Evolutionary conservation across 2,329 filamentous ascomycete genomes (phyloP), one percentile per base, ranked within the genome.

Genomic region (Fusarium albosuccineum): DNA sequence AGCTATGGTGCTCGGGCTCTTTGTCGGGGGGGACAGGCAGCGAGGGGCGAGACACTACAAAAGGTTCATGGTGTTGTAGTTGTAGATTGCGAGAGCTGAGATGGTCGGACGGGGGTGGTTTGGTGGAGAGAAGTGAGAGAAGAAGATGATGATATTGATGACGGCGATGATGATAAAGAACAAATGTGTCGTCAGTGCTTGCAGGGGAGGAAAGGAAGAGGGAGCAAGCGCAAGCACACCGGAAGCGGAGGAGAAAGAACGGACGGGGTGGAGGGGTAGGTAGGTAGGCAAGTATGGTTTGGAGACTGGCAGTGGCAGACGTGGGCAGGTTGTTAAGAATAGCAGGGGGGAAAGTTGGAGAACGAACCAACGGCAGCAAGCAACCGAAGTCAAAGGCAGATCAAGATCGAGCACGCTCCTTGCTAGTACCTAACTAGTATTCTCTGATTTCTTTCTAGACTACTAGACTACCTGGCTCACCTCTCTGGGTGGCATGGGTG

Each of bases 21-120:
- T 51, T 61, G 22, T 41, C 41, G 40, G 50, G 57, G 54, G 58
- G 67, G 30, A 9, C 57, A 60, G 67, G 59, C 60, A 67, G 57
- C 66, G 63, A 56, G 62, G 61, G 68, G 61, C 53, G 60, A 60
- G 40, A 64, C 50, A 55, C 66, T 69, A 69, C 66, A 70, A 49
- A 58, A 57, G 39, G 66, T 60, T 70, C 66, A 69, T 69, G 66
- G 48, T 71, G 60, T 13, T 55, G 45, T 49, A n/a, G 57, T 52
- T 56, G 49, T 40, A 26, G 27, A 27, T 41, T 22, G 34, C 44
- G 29, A 17, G 22, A 22, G 22, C 22, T 22, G 22, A 14, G 36
- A n/a, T 22, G 46, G 22, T 49, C 6, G 27, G 48, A 52, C 33
- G 65, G 52, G 36, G 13, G 27, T 33, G 8, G 17, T 40, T 41